Evolutionary conservation across 768 basidiomycete genomes (phyloP), one percentile per base, ranked within the genome.

Genomic region (Amanita inopinata): DNA sequence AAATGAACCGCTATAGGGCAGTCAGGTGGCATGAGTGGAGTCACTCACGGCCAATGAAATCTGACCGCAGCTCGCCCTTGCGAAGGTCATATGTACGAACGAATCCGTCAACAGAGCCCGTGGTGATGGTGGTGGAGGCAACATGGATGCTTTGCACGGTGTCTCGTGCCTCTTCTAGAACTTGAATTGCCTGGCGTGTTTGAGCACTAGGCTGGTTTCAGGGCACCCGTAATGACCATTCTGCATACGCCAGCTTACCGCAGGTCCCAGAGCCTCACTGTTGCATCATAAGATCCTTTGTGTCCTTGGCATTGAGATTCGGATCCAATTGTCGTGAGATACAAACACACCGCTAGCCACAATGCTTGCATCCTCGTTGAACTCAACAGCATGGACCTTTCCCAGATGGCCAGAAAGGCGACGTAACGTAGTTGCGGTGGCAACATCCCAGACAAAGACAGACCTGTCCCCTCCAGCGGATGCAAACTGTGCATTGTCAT

Each of bases 401-500:
- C 88, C 77, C 70, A 88, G 76, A 60, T 99, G 96, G 0, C 91
- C 96, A 12, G 85, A 63, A 47, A 96, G 70, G 43, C 93, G 72
- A 30, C 91, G 71, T 31, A 81, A 80, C 1, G 93, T 90, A 33
- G 78, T 73, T 9, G 89, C 94, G 23, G 84, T 77, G 12, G 83
- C 76, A 7, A 99, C 96, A 56, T 99, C 96, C 94, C 94, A 98
- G 17, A 96, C 61, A 51, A 96, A 96, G 1, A 96, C 80, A 38
- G 82, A 80, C 49, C 89, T 79, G 61, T 99, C 94, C 4, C 94
- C 94, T 23, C 94, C 94, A 17, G 83, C 88, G 2, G 89, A 93
- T 10, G 83, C 92, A 53, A 99, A 92, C 54, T 84, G 83, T 20
- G 84, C 80, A 64, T 99, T 99, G 62, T 99, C 94, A 51, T 90